A percentile compares a stretch with the other conserved stretches of the same genome.
Conservation (phyloP, 2,329 filamentous ascomycete species). For the Microcyclospora tardicrescens region DNA sequence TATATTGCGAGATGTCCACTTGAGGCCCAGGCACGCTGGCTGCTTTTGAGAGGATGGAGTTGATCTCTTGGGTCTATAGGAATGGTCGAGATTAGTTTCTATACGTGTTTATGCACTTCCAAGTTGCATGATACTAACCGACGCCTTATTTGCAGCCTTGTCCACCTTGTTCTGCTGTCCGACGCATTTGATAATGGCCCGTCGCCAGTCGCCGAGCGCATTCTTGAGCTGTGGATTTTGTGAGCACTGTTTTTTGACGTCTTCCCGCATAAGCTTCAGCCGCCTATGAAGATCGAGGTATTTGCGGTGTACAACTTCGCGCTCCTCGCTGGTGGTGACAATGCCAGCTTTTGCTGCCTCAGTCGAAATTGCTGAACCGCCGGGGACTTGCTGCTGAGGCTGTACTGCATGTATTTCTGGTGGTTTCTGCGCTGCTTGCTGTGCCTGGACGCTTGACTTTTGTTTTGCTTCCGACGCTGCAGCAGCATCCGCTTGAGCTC, state of each 20-base stretch:
- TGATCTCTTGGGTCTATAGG: conserved; percentile 37
- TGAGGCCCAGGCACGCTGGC: conserved; percentile 10
- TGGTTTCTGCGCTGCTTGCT: not conserved
- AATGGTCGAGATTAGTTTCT: not conserved
- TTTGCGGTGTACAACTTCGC: conserved; percentile 32
- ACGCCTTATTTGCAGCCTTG: conserved; percentile 47
- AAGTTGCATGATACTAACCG: conserved; percentile 30
- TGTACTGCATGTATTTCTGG: not conserved
- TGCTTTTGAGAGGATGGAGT: conserved; percentile 36
- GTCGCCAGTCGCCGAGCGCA: conserved; percentile 55
- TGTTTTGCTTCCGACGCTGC: conserved; percentile 17
- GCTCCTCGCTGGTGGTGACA: conserved; percentile 13
- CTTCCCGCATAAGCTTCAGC: conserved; percentile 48
- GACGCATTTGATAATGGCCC: conserved; percentile 57
- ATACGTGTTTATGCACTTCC: not conserved
- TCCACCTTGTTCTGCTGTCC: conserved; percentile 56
- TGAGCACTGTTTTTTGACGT: conserved; percentile 42
- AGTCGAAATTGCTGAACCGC: not conserved
- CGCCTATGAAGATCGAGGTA: conserved; percentile 51
- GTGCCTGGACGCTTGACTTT: conserved; percentile 7
- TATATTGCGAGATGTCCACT: conserved; percentile 20
- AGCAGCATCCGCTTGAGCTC: conserved; percentile 10
- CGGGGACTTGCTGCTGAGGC: not conserved
- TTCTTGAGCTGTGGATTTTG: conserved; percentile 46
- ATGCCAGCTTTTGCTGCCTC: conserved; percentile 1